phyloP scores from a whole-genome alignment of 148 eudicot species.

The Chenopodium formosanum region DNA sequence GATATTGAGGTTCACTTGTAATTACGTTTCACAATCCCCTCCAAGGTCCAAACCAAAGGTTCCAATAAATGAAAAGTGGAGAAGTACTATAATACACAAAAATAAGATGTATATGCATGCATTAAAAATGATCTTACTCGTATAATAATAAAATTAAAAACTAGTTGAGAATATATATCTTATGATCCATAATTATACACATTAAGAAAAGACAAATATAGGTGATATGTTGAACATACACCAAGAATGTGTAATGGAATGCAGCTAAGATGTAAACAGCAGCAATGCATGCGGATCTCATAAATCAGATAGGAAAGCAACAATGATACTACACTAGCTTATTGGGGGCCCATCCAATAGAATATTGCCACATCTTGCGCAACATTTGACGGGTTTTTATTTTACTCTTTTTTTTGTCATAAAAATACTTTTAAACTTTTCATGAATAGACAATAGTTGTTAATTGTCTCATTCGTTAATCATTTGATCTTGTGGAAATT shows the following conservation, averaged over 20 bases:
- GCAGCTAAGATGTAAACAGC: slow-evolving; percentile 8
- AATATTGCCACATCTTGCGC: slow-evolving; percentile 4
- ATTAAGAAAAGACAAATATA: background rate
- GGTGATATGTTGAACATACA: background rate
- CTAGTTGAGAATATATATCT: no score
- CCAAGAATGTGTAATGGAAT: background rate
- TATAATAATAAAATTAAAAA: no score
- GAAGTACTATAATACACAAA: background rate
- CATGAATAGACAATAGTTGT: background rate
- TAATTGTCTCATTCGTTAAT: slow-evolving; percentile 12
- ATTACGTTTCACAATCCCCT: no score
- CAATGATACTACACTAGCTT: background rate
- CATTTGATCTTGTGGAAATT: background rate
- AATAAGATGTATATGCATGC: background rate
- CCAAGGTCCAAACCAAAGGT: background rate
- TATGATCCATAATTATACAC: background rate
- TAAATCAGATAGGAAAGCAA: slow-evolving; percentile 1
- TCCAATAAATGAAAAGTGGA: background rate
- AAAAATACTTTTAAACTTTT: no score
- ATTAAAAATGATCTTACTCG: no score
- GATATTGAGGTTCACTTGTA: no score
- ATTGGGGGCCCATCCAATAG: slow-evolving; percentile 4
- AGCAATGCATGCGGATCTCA: background rate
- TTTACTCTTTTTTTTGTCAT: background rate
- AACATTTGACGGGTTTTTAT: background rate